A percentile compares a stretch with the other conserved stretches of the same genome.
Evolutionary conservation across 495 filamentous ascomycete species (phyloP).

Genomic region (Hypoxylon cercidicola): DNA sequence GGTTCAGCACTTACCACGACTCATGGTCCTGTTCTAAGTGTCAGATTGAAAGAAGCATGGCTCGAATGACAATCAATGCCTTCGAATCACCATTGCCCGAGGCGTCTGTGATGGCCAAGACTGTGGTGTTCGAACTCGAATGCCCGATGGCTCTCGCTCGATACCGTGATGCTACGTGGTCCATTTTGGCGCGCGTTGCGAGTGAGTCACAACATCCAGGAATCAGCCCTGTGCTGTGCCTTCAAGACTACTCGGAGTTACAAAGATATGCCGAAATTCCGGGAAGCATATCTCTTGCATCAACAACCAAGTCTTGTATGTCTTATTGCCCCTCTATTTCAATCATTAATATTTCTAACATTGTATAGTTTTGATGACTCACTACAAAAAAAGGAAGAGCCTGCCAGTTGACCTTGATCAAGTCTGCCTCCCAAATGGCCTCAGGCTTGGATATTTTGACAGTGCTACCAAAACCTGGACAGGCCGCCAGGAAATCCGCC

Average conservation of each 20-base stretch:
- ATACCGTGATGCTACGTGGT: slow-evolving; percentile 60
- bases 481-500: slow-evolving; percentile 22
- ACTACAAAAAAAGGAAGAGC: slow-evolving; percentile 46
- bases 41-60: slow-evolving; percentile 34
- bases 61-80: slow-evolving; percentile 49
- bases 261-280: slow-evolving; percentile 15
- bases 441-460: slow-evolving; percentile 44
- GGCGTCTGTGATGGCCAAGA: slow-evolving; percentile 43
- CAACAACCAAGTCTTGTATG: slow-evolving; percentile 48
- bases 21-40: slow-evolving; percentile 46
- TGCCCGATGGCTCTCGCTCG: slow-evolving; percentile 48
- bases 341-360: slow-evolving; percentile 17
- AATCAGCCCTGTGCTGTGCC: slow-evolving; percentile 28
- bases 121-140: slow-evolving; percentile 57
- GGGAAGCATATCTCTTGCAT: slow-evolving; percentile 43
- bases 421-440: slow-evolving; percentile 46
- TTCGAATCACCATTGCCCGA: slow-evolving; percentile 59
- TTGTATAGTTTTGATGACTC: slow-evolving; percentile 37
- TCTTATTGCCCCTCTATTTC: slow-evolving; percentile 3
- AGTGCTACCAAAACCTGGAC: slow-evolving; percentile 46
- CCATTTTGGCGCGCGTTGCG: slow-evolving; percentile 41
- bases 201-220: slow-evolving; percentile 11
- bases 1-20: slow-evolving; percentile 26
- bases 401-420: slow-evolving; percentile 48
- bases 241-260: slow-evolving; percentile 43